These are phyloP conservation scores for Kwoniella sp. DNA, from an alignment of 768 basidiomycete genomes.

Conservation along the genomic window DNA sequence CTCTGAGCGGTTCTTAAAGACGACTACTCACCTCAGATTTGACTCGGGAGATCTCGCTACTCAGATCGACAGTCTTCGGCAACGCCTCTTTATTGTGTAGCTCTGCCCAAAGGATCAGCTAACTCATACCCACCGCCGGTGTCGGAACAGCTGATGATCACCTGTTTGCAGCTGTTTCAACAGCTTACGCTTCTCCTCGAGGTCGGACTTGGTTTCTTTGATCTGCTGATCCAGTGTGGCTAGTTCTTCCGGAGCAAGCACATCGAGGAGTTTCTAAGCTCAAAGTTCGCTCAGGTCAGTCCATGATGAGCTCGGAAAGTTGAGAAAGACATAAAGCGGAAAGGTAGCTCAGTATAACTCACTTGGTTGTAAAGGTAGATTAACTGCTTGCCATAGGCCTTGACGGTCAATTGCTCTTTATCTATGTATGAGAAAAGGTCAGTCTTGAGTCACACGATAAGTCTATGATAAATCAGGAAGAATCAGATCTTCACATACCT, in stretches of 20 bases:
- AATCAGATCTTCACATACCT: constrained; percentile 25
- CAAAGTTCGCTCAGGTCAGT: not conserved
- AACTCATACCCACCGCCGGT: too few species aligned
- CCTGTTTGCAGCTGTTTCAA: constrained; percentile 63
- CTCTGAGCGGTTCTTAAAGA: not conserved
- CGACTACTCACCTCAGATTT: constrained; percentile 61
- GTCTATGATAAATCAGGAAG: too few species aligned
- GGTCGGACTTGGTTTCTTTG: constrained; percentile 30
- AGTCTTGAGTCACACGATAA: too few species aligned
- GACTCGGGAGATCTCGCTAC: constrained; percentile 61
- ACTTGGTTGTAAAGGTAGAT: constrained; percentile 78
- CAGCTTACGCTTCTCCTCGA: constrained; percentile 58
- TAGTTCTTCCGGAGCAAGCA: constrained; percentile 67
- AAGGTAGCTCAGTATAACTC: too few species aligned
- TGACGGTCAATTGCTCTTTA: constrained; percentile 77
- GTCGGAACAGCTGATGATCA: too few species aligned
- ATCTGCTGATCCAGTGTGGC: constrained; percentile 61
- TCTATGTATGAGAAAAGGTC: constrained; percentile 57
- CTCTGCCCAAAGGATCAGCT: too few species aligned
- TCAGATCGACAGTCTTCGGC: constrained; percentile 72
- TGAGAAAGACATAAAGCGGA: too few species aligned
- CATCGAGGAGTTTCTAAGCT: constrained; percentile 65
- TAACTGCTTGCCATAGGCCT: constrained; percentile 80
- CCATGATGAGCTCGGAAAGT: too few species aligned
- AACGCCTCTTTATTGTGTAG: constrained; percentile 65